A percentile compares a stretch with the other conserved stretches of the same genome.
Conservation (phyloP, 441 rosid species). For the Erodium trifolium region DNA sequence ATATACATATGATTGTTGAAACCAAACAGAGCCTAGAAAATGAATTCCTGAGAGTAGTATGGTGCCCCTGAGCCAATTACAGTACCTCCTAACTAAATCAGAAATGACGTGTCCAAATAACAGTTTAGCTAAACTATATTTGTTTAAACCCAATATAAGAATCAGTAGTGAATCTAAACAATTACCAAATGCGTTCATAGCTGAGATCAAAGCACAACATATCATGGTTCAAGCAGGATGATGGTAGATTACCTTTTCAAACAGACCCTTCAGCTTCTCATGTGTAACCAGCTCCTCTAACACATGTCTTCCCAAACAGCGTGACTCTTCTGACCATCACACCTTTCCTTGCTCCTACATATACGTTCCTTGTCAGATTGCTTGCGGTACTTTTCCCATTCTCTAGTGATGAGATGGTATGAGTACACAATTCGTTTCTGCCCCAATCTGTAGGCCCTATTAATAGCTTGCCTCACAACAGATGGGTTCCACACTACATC, state of each 20-base stretch:
- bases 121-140: no score
- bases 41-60: no score
- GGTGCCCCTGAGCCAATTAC: no score
- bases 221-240: no score
- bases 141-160: no score
- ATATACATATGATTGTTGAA: no score
- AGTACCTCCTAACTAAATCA: no score
- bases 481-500: background rate
- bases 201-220: no score
- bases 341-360: background rate
- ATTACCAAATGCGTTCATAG: no score
- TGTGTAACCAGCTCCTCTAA: background rate
- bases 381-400: background rate
- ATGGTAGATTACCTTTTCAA: slow-evolving; percentile 4
- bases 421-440: background rate
- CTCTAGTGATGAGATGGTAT: background rate
- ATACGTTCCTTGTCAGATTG: background rate
- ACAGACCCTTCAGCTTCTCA: slow-evolving; percentile 1
- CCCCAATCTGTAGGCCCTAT: background rate
- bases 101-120: no score
- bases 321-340: background rate
- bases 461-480: slow-evolving; percentile 3
- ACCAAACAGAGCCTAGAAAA: no score
- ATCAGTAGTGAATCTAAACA: no score
- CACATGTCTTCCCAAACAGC: background rate